Percentiles rank a stretch among this genome's conserved stretches.
phyloP scores from a whole-genome alignment of 1,284 basidiomycete species.

The Agaricales sp. region DNA sequence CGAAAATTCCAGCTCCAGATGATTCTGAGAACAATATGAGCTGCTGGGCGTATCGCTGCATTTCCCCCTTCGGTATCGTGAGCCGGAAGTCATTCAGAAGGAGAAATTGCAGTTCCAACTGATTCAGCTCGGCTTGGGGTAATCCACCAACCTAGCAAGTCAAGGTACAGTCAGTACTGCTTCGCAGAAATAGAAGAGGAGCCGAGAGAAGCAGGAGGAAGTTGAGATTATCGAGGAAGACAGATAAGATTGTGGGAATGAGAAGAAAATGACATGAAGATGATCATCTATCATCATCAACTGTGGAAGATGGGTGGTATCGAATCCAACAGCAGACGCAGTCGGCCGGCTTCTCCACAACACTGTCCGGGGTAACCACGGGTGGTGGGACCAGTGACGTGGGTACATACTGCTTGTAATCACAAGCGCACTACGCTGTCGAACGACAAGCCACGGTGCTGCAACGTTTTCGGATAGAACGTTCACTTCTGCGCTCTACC shows the following conservation, averaged over 20 bases:
- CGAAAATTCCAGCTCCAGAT: background rate
- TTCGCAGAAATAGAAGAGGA: background rate
- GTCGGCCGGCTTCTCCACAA: no score
- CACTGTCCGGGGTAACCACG: no score
- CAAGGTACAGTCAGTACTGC: background rate
- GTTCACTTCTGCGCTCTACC: no score
- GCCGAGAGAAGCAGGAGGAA: conserved; percentile 3
- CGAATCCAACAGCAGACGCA: no score
- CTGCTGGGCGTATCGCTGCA: conserved; percentile 92
- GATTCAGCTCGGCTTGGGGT: conserved; percentile 90
- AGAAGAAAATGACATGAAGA: background rate
- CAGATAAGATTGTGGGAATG: background rate
- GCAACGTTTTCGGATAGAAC: no score
- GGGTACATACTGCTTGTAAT: background rate
- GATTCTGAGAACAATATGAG: conserved; percentile 58
- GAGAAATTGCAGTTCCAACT: conserved; percentile 94
- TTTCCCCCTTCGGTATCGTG: conserved; percentile 81
- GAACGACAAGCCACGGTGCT: background rate
- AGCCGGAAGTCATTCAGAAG: conserved; percentile 93
- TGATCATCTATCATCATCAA: no score
- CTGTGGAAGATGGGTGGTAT: no score
- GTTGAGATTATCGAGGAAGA: conserved; percentile 2
- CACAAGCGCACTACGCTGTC: background rate
- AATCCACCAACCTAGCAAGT: conserved; percentile 78
- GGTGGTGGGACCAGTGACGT: no score